These are phyloP conservation scores for Priceomyces melissophilus DNA, from an alignment of 805 yeast genomes.

Conservation along the genomic window DNA sequence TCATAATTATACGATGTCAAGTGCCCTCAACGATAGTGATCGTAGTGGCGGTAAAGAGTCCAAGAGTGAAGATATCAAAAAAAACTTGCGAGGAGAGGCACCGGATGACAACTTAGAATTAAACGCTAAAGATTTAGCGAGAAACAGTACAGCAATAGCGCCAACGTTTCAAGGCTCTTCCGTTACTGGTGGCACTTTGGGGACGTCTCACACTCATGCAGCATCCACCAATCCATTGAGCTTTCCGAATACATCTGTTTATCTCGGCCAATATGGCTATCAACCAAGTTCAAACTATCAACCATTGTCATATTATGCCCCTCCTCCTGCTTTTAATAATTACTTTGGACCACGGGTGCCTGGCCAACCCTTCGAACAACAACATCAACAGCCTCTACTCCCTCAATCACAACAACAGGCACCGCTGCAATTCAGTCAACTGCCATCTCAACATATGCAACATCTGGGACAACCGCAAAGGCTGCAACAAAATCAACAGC, in stretches of 20 bases:
- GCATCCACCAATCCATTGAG: slow-evolving; percentile 1
- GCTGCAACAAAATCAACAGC: slow-evolving; percentile 4
- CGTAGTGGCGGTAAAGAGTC: no score
- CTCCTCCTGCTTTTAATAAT: slow-evolving; percentile 1
- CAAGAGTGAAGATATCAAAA: no score
- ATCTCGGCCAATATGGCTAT: slow-evolving; percentile 3
- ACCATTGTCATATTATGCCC: background rate
- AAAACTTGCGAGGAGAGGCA: no score
- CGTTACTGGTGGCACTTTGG: background rate
- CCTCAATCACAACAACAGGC: slow-evolving; percentile 1
- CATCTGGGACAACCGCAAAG: slow-evolving; percentile 3
- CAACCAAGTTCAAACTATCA: slow-evolving; percentile 2
- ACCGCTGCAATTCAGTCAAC: slow-evolving; percentile 1
- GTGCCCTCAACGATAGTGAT: no score
- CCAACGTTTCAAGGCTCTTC: background rate
- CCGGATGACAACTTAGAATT: background rate
- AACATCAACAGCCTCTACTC: slow-evolving; percentile 1
- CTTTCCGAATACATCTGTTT: background rate
- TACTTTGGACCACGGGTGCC: slow-evolving; percentile 7
- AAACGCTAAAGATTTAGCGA: background rate
- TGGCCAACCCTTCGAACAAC: slow-evolving; percentile 3
- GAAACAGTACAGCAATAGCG: background rate
- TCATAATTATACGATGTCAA: no score
- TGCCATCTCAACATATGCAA: background rate
- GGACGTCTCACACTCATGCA: background rate